phyloP scores from a whole-genome alignment of 495 filamentous ascomycete genomes.

The Podospora conica region DNA sequence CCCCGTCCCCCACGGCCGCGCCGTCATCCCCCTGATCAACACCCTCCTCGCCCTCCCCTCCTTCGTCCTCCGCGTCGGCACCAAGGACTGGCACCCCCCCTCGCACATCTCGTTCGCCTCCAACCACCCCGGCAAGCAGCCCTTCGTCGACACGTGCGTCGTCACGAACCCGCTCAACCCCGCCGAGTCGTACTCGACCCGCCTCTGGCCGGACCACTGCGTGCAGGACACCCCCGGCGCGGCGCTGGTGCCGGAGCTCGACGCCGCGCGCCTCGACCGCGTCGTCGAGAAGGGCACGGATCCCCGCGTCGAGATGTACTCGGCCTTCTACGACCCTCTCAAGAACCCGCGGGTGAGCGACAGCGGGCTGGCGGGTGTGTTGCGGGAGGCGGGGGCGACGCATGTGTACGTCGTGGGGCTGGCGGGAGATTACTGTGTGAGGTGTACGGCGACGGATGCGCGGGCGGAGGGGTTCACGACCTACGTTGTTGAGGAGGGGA shows the following conservation, averaged over 20 bases:
- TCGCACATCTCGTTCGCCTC: conserved; percentile 85
- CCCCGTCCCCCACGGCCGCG: conserved; percentile 65
- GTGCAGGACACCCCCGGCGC: conserved; percentile 68
- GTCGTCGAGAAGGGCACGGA: conserved; percentile 74
- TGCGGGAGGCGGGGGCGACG: conserved; percentile 56
- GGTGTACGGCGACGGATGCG: conserved; percentile 70
- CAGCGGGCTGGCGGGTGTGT: conserved; percentile 50
- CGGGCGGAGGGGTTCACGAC: conserved; percentile 68
- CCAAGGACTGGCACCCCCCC: conserved; percentile 81
- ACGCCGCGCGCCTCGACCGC: conserved; percentile 50
- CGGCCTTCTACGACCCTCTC: conserved; percentile 72
- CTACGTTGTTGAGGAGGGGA: conserved; percentile 72
- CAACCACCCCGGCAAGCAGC: conserved; percentile 63
- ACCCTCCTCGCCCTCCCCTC: conserved; percentile 59
- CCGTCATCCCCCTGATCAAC: conserved; percentile 67
- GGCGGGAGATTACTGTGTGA: conserved; percentile 87
- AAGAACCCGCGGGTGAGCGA: conserved; percentile 47
- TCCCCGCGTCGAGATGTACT: conserved; percentile 80
- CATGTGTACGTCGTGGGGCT: conserved; percentile 79
- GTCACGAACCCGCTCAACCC: conserved; percentile 65
- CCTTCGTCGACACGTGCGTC: conserved; percentile 57
- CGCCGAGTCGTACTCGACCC: conserved; percentile 56
- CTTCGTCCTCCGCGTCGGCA: conserved; percentile 70
- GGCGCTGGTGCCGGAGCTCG: conserved; percentile 67
- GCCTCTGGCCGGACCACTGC: conserved; percentile 89